A percentile compares a stretch with the other conserved stretches of the same genome.
These are phyloP conservation scores for Ilex aquifolium DNA, from an alignment of 257 asterid species.

Conservation along the genomic window DNA sequence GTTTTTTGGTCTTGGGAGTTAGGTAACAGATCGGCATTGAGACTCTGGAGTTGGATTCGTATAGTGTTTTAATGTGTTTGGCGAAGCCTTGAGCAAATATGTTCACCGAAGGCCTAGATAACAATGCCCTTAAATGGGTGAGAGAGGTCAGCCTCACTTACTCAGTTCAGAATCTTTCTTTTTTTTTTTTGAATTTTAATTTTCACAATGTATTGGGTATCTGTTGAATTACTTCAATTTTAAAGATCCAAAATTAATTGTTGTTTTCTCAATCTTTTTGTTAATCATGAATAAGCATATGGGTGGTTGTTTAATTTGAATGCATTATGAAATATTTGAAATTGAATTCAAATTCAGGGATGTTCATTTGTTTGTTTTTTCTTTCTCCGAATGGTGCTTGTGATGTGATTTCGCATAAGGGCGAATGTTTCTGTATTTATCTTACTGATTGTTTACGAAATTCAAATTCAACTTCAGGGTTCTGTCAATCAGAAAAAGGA, in stretches of 20 bases:
- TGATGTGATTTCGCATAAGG: background rate
- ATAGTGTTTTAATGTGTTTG: slow-evolving; percentile 10
- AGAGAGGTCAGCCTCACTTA: slow-evolving; percentile 26
- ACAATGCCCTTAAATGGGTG: slow-evolving; percentile 50
- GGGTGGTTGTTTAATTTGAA: background rate
- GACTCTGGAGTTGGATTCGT: background rate
- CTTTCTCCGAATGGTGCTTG: background rate
- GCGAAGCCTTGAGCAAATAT: slow-evolving; percentile 15
- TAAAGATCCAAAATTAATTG: background rate
- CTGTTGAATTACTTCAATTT: background rate
- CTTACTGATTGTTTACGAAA: background rate
- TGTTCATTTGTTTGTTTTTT: background rate
- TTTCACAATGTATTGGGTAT: slow-evolving; percentile 1
- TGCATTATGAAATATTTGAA: background rate
- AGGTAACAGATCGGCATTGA: background rate
- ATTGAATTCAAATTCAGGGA: background rate
- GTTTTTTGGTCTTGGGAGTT: background rate
- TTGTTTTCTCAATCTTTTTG: background rate
- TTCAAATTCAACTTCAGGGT: slow-evolving; percentile 25
- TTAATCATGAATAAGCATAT: too few species aligned
- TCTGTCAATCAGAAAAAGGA: slow-evolving; percentile 27
- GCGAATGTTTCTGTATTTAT: background rate
- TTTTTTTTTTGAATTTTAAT: background rate
- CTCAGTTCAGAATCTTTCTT: background rate
- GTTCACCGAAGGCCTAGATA: slow-evolving; percentile 51